Evolutionary conservation across 192 early-diverging fungal genomes (phyloP), one percentile per base, ranked within the genome.

Genomic region (Coemansia sp.): DNA sequence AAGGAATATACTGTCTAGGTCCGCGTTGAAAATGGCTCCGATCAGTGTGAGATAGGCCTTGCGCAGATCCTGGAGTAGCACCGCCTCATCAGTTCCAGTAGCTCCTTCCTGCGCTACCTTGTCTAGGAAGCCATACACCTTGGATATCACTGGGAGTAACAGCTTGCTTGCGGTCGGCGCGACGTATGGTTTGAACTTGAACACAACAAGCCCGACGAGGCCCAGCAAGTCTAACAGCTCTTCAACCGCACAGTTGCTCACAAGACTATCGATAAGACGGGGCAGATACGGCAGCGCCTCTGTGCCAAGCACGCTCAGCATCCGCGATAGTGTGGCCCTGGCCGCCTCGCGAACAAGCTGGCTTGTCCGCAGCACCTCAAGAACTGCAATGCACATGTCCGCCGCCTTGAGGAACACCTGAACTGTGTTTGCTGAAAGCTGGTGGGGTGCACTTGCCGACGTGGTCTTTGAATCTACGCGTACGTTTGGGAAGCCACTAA

Each of bases 141-240:
- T 89, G 60, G 89, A 88, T 4, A 93, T 81, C 22, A 96, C 78
- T 1, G 95, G 93, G 29, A 88, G 76, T 56, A 95, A 72, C 33
- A 97, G 73, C 62, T 92, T 89, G 75, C 67, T 63, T 32, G 83
- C 68, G 14, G 69, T 71, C 9, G 56, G 68, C 42, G 52, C 79
- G 10, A 75, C 67, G 56, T 75, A 61, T 55, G 89, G 88, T 84
- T 95, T 93, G 82, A 93, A 96, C 76, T 96, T 95, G 83, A 93
- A 89, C n/a, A 91, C 88, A 55, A 94, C 79, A 56, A 89, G 82
- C 14, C 86, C 87, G 56, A 96, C 85, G 68, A 96, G 93, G 9
- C 90, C 90, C 59, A 96, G 79, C 62, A 96, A 88, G 70, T 96
- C 93, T 19, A 89, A 75, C 23, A 95, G 73, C 77, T 96, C 94